These are phyloP conservation scores for Cynara cardunculus DNA, from an alignment of 129 eudicot genomes.

Conservation along the genomic window DNA sequence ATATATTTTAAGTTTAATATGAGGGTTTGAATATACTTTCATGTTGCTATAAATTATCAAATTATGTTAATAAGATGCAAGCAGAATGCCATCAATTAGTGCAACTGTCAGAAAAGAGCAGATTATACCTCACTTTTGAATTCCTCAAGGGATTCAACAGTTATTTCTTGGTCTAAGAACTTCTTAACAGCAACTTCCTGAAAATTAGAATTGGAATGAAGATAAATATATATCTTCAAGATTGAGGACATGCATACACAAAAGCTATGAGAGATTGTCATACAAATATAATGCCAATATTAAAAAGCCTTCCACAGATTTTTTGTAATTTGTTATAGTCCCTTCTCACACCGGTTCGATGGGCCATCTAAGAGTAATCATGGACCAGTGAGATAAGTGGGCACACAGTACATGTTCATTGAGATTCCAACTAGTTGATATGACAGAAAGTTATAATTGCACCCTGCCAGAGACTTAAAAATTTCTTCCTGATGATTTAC, in stretches of 20 bases:
- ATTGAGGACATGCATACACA: constrained; percentile 2
- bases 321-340: background rate
- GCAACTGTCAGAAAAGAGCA: constrained; percentile 6
- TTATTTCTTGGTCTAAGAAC: constrained; percentile 83
- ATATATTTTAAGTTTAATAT: background rate
- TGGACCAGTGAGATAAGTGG: background rate
- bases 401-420: background rate
- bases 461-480: background rate
- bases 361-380: background rate
- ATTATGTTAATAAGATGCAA: background rate
- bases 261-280: background rate
- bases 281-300: background rate
- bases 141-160: constrained; percentile 85
- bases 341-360: background rate
- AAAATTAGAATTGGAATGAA: constrained; percentile 12
- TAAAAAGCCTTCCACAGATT: background rate
- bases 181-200: constrained; percentile 98
- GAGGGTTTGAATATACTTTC: background rate
- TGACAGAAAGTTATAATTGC: background rate
- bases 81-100: background rate
- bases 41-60: background rate
- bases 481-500: background rate
- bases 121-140: constrained; percentile 81
- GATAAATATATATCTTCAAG: constrained; percentile 3
- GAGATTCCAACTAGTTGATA: background rate